Evolutionary conservation across 2,329 filamentous ascomycete genomes (phyloP).

Genomic region (Epichloe brachyelytri): DNA sequence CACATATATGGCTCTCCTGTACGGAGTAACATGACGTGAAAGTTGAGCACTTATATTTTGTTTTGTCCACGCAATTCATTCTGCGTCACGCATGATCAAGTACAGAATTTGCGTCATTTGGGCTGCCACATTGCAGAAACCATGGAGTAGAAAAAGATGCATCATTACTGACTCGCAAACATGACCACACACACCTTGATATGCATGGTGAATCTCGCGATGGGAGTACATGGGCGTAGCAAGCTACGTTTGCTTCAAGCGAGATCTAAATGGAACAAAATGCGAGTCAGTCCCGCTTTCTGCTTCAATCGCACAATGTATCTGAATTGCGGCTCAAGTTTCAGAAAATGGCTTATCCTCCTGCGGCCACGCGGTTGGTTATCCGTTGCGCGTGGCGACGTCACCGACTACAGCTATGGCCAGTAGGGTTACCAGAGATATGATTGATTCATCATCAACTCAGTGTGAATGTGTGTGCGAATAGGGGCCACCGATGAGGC

Average conservation of each 20-base stretch:
- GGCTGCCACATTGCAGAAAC: no score
- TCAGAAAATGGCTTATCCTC: constrained; percentile 15
- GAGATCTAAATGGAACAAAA: not conserved
- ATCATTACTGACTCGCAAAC: no score
- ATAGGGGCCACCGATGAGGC: not conserved
- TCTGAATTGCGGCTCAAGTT: not conserved
- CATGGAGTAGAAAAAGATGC: no score
- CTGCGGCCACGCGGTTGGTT: constrained; percentile 17
- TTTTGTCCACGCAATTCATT: no score
- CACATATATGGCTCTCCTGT: no score
- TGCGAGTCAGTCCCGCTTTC: not conserved
- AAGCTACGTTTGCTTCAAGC: not conserved
- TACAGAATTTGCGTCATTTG: no score
- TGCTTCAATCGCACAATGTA: not conserved
- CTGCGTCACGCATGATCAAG: no score
- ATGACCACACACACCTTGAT: no score
- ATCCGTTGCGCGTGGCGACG: constrained; percentile 13
- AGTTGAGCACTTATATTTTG: no score
- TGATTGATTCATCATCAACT: constrained; percentile 22
- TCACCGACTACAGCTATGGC: constrained; percentile 14
- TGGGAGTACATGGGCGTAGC: no score
- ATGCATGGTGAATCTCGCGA: no score
- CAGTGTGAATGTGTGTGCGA: not conserved
- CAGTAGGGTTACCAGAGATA: constrained; percentile 32
- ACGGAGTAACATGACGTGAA: no score